Evolutionary conservation across 2,329 filamentous ascomycete species (phyloP).

Genomic region (Claviceps sp.): DNA sequence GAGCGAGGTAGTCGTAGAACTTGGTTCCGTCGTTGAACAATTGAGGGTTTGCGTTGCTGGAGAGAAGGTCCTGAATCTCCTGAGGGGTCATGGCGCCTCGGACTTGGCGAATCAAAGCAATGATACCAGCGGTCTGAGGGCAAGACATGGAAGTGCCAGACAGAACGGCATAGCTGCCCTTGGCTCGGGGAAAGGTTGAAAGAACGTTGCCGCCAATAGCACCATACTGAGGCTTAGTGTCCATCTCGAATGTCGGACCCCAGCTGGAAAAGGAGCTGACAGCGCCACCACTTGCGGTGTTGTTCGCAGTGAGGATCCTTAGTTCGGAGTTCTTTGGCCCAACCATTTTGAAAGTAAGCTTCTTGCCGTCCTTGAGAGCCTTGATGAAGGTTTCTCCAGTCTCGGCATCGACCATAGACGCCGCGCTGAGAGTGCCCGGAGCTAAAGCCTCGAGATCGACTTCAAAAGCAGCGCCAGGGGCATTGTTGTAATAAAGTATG

Average conservation of each 20-base stretch:
- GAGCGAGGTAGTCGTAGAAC: conserved; percentile 30
- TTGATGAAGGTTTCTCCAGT: conserved; percentile 31
- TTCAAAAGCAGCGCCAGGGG: conserved; percentile 15
- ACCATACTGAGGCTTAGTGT: conserved; percentile 42
- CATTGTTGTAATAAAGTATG: conserved; percentile 48
- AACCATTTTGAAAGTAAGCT: conserved; percentile 30
- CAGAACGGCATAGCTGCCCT: conserved; percentile 36
- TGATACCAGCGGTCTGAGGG: conserved; percentile 40
- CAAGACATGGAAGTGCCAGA: conserved; percentile 50
- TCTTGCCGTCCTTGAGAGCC: conserved; percentile 27
- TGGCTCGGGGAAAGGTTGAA: conserved; percentile 37
- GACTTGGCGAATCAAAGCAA: conserved; percentile 38
- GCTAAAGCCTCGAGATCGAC: conserved; percentile 17
- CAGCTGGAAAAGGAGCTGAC: conserved; percentile 41
- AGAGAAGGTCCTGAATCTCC: conserved; percentile 34
- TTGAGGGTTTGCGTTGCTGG: conserved; percentile 34
- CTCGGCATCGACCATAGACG: conserved; percentile 27
- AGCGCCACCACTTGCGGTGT: conserved; percentile 31
- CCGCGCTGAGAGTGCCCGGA: conserved; percentile 17
- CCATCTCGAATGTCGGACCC: conserved; percentile 48
- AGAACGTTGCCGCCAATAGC: conserved; percentile 44
- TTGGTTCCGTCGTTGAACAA: conserved; percentile 31
- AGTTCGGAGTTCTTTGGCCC: conserved; percentile 15
- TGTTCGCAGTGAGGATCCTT: conserved; percentile 15
- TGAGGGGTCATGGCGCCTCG: conserved; percentile 37